Evolutionary conservation across 805 yeast species (phyloP).

Genomic region (Barnettozyma populi): DNA sequence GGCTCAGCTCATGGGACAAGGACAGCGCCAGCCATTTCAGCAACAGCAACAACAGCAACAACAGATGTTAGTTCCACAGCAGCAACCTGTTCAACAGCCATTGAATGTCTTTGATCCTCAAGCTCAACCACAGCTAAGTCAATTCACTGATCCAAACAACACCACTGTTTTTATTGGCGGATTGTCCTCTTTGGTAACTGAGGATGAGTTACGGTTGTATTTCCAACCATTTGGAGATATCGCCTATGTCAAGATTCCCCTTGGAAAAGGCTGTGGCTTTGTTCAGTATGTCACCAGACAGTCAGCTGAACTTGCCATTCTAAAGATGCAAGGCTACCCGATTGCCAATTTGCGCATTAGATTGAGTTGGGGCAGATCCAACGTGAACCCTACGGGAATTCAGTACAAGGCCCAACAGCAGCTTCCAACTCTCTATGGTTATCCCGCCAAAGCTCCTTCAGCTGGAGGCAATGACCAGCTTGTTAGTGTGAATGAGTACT

Average conservation of each 20-base stretch:
- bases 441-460: conserved; percentile 4
- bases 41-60: conserved; percentile 11
- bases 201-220: conserved; percentile 52
- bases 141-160: conserved; percentile 74
- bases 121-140: conserved; percentile 50
- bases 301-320: conserved; percentile 81
- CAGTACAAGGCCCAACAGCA: conserved; percentile 23
- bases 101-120: conserved; percentile 29
- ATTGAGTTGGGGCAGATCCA: conserved; percentile 82
- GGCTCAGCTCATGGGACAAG: conserved; percentile 8
- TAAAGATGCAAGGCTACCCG: conserved; percentile 85
- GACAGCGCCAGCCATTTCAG: conserved; percentile 17
- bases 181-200: conserved; percentile 50
- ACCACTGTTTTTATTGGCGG: conserved; percentile 73
- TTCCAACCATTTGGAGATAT: conserved; percentile 70
- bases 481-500: conserved; percentile 4
- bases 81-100: conserved; percentile 18
- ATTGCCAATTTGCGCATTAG: conserved; percentile 80
- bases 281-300: conserved; percentile 73
- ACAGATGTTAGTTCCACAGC: conserved; percentile 9
- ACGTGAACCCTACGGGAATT: conserved; percentile 17
- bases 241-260: conserved; percentile 73
- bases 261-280: conserved; percentile 76
- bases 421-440: conserved; percentile 22
- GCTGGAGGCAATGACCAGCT: neutral